These are phyloP conservation scores for Intubia oerlemansii DNA, from an alignment of 2,329 filamentous ascomycete genomes.

Conservation along the genomic window DNA sequence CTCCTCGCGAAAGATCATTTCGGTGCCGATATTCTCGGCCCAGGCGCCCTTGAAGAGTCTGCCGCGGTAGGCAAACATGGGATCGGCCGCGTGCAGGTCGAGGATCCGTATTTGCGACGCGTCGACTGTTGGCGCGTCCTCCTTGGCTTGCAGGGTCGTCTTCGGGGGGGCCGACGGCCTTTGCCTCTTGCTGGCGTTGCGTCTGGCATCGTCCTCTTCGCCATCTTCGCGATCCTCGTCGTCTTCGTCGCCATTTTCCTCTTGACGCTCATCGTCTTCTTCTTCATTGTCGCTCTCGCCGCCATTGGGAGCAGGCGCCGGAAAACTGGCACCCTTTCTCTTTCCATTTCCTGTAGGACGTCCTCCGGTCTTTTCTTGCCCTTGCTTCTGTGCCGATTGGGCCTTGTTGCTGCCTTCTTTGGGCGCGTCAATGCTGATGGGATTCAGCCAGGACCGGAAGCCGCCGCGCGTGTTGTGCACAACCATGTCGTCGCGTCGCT, in stretches of 20 bases:
- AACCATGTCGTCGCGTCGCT: conserved; percentile 17
- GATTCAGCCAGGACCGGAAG: conserved; percentile 20
- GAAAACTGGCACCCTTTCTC: conserved; percentile 5
- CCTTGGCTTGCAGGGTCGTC: too few species aligned
- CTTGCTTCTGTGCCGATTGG: too few species aligned
- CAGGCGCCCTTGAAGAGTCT: conserved; percentile 63
- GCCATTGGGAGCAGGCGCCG: background rate
- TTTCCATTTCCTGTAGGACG: too few species aligned
- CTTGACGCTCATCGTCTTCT: background rate
- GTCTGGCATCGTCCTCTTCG: background rate
- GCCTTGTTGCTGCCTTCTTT: conserved; percentile 5
- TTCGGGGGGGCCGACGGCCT: conserved; percentile 12
- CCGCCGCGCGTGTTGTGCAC: conserved; percentile 20
- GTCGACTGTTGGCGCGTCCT: conserved; percentile 2
- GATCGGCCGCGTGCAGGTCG: conserved; percentile 57
- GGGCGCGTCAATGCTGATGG: conserved; percentile 6
- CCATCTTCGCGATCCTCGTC: background rate
- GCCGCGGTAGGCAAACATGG: conserved; percentile 60
- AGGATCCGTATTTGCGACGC: conserved; percentile 49
- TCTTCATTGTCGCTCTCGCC: background rate
- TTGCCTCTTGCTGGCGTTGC: background rate
- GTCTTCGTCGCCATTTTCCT: background rate
- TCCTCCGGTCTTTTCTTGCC: too few species aligned
- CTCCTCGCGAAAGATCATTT: conserved; percentile 46
- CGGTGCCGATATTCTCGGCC: conserved; percentile 67